Conservation (phyloP, 225 moss, liverwort and hornwort genomes). For the Pleurozium schreberi region DNA sequence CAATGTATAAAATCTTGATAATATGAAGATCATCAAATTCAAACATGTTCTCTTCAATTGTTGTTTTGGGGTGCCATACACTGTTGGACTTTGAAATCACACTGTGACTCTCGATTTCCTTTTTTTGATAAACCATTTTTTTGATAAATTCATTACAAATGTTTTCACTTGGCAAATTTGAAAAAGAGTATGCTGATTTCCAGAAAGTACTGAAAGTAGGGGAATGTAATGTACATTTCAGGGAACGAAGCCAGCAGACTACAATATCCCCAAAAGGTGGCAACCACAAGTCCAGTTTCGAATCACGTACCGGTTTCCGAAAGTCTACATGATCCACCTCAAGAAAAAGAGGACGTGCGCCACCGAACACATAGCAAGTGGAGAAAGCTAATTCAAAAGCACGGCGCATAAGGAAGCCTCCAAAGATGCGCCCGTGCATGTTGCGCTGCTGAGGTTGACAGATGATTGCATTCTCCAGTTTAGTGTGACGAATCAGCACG, state of each 20-base stretch:
- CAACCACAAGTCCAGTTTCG: neutral
- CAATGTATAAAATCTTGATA: neutral
- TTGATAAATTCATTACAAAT: neutral
- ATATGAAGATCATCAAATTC: neutral
- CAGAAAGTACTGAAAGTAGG: neutral
- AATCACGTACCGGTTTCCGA: conserved; percentile 56
- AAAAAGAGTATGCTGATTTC: neutral
- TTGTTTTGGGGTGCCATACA: neutral
- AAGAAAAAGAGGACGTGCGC: conserved; percentile 59
- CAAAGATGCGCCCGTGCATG: conserved; percentile 96
- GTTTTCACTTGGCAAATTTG: neutral
- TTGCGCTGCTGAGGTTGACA: conserved; percentile 98
- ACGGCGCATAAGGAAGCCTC: conserved; percentile 95
- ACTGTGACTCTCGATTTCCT: neutral
- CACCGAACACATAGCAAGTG: conserved; percentile 86
- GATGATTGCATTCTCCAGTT: conserved; percentile 75
- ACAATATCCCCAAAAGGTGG: neutral
- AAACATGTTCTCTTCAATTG: neutral
- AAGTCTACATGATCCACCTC: conserved; percentile 96
- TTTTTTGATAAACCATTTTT: too few relatives aligned
- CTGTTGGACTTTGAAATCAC: neutral
- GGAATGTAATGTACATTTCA: neutral
- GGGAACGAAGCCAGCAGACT: neutral
- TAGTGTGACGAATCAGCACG: conserved; percentile 69
- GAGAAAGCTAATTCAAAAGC: conserved; percentile 88